Evolutionary conservation across 352 stramenopile species (phyloP), one percentile per base, ranked within the genome.

Genomic region (Lagenidium sp.): DNA sequence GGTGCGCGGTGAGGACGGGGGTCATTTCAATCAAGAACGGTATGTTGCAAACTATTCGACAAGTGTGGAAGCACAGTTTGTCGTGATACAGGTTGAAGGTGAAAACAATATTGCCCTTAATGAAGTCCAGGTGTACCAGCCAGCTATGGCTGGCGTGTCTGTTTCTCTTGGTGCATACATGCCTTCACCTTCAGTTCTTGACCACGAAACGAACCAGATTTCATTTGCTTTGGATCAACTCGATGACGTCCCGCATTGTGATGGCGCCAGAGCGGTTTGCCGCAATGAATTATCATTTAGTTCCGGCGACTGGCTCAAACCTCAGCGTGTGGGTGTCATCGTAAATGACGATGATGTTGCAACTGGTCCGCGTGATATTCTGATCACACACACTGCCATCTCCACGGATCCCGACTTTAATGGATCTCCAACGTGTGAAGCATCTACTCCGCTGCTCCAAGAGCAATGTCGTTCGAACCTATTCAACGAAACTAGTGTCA

Each of bases 41-140:
- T 84, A 74, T 22, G 34, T 65, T 25, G 48, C 55, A 0, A 43
- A 78, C 32, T 79, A 58, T 20, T 35, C 42, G 1, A 44, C 41
- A 23, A 63, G 62, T 6, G 54, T 66, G 22, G 64, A 74, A 52
- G 50, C 55, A 3, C 63, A 44, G 11, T 85, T 70, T 25, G 31
- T 82, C 28, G 42, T 75, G 8, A 47, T 85, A 4, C 72, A 85
- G 41, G 48, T 82, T 23, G 64, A 68, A 47, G 64, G 69, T 4
- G 64, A 77, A 10, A 85, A 82, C 41, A 81, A 55, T 32, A 50
- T 85, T 30, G 41, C 59, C 10, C 20, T 85, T 18, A 85, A 77
- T 23, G 72, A 85, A 48, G 72, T 84, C 4, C 57, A 83, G 26
- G 54, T 85, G 28, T 84, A 76, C 26, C 75, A 88, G 42, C 57